Conservation (phyloP, 202 grass and related monocot species). For the Hordeum pubiflorum region DNA sequence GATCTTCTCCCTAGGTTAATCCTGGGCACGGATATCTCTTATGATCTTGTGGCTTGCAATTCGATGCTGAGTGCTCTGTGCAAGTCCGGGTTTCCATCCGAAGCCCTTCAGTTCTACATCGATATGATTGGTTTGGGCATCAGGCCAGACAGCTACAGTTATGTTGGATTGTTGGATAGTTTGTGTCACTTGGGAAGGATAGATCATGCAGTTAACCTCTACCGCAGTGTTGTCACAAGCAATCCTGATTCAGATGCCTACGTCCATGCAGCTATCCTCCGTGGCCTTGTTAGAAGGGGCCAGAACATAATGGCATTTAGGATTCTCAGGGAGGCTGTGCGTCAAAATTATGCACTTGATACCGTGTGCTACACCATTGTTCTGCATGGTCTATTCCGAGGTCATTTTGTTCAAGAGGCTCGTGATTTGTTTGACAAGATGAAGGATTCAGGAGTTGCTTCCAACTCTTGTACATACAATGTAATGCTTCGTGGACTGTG, state of each 20-base stretch:
- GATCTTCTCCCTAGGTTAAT: conserved; percentile 49
- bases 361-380: conserved; percentile 61
- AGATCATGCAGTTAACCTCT: conserved; percentile 39
- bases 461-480: conserved; percentile 70
- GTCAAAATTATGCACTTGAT: conserved; percentile 52
- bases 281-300: conserved; percentile 51
- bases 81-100: conserved; percentile 71
- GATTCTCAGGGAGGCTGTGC: conserved; percentile 47
- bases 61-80: conserved; percentile 56
- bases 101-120: conserved; percentile 53
- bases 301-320: conserved; percentile 32
- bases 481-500: conserved; percentile 75
- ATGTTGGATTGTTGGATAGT: conserved; percentile 56
- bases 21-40: conserved; percentile 26
- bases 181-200: conserved; percentile 48
- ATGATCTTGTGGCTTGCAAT: conserved; percentile 75
- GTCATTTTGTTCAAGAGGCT: conserved; percentile 53
- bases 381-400: conserved; percentile 62
- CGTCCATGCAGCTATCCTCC: conserved; percentile 56
- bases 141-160: conserved; percentile 73
- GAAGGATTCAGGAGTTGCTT: conserved; percentile 50
- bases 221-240: conserved; percentile 35
- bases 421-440: conserved; percentile 68
- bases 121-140: conserved; percentile 39
- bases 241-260: conserved; percentile 45